A percentile compares a stretch with the other conserved stretches of the same genome.
These are phyloP conservation scores for Neofusicoccum sp. DNA, from an alignment of 2,329 filamentous ascomycete species.

Conservation along the genomic window DNA sequence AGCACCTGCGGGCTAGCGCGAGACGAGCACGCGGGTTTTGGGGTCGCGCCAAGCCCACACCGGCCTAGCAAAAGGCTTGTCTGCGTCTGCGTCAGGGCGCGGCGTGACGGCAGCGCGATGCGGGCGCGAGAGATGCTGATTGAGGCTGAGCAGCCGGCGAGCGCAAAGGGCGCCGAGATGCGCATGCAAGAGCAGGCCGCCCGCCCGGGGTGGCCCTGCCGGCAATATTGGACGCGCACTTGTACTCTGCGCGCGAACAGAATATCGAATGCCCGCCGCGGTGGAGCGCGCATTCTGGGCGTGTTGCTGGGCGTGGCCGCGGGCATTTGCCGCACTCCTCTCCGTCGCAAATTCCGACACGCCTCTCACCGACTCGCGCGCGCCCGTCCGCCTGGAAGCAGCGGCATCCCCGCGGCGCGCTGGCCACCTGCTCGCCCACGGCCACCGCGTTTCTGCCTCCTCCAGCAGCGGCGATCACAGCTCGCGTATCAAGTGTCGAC, in stretches of 20 bases:
- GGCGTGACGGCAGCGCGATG: not conserved
- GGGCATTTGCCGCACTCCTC: slow-evolving; percentile 2
- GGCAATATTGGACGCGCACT: slow-evolving; percentile 4
- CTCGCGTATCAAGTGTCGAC: slow-evolving; percentile 14
- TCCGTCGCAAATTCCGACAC: slow-evolving; percentile 9
- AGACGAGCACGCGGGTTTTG: slow-evolving; percentile 17
- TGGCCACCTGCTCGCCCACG: not conserved
- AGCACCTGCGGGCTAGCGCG: slow-evolving; percentile 15
- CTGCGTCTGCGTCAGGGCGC: slow-evolving; percentile 14
- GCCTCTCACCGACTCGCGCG: slow-evolving; percentile 10
- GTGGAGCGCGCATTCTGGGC: slow-evolving; percentile 16
- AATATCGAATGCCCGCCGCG: slow-evolving; percentile 14
- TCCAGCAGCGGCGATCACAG: slow-evolving; percentile 7
- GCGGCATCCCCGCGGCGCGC: slow-evolving; percentile 13
- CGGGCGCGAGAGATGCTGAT: slow-evolving; percentile 11
- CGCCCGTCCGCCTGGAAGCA: slow-evolving; percentile 3
- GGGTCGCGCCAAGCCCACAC: slow-evolving; percentile 14
- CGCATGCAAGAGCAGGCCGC: slow-evolving; percentile 13
- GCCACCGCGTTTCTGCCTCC: slow-evolving; percentile 2
- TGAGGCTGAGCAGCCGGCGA: slow-evolving; percentile 14
- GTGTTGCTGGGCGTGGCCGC: slow-evolving; percentile 7
- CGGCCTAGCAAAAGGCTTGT: slow-evolving; percentile 20
- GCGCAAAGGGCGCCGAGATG: slow-evolving; percentile 14
- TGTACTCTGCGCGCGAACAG: not conserved
- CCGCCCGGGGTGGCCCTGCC: slow-evolving; percentile 4